A percentile compares a stretch with the other conserved stretches of the same genome.
phyloP scores from a whole-genome alignment of 2,329 filamentous ascomycete genomes.

The Trichothecium roseum region DNA sequence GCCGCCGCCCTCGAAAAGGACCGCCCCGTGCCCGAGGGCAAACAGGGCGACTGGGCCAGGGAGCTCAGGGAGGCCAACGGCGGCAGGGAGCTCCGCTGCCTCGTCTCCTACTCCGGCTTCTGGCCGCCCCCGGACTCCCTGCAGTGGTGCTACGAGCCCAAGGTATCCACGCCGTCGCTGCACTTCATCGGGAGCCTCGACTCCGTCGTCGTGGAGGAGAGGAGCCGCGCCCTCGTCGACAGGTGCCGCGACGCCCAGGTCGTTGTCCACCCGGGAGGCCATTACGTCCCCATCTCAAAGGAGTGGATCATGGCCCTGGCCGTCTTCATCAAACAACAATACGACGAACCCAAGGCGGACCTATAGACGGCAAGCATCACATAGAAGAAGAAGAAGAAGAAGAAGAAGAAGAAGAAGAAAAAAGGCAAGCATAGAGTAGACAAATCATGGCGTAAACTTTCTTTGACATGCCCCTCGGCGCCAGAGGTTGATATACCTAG shows the following conservation, averaged over 20 bases:
- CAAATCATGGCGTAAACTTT: conserved; percentile 1
- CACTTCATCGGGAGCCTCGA: conserved; percentile 79
- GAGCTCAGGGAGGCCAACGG: conserved; percentile 39
- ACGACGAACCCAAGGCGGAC: conserved; percentile 14
- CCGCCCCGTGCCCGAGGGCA: conserved; percentile 15
- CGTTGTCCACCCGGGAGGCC: conserved; percentile 73
- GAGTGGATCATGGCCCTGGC: conserved; percentile 70
- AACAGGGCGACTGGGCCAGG: conserved; percentile 29
- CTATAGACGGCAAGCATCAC: conserved; percentile 10
- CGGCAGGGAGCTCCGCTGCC: conserved; percentile 50
- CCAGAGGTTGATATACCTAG: conserved; percentile 6
- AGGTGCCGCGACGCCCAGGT: conserved; percentile 45
- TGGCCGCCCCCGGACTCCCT: conserved; percentile 52
- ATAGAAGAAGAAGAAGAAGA: conserved; percentile 12
- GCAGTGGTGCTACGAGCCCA: conserved; percentile 56
- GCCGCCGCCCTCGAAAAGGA: conserved; percentile 56
- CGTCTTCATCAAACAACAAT: conserved; percentile 50
- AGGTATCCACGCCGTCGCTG: conserved; percentile 65
- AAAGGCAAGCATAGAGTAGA: background rate
- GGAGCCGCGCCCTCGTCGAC: conserved; percentile 58
- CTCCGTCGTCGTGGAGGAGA: conserved; percentile 72
- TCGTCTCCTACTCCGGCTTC: conserved; percentile 70
- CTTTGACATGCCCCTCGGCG: conserved; percentile 1
- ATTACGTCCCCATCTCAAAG: conserved; percentile 77
- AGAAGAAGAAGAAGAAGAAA: background rate